Percentiles rank a stretch among this genome's conserved stretches.
Evolutionary conservation across 2,329 filamentous ascomycete genomes (phyloP).

Genomic region (Zymoseptoria pseudotritici): DNA sequence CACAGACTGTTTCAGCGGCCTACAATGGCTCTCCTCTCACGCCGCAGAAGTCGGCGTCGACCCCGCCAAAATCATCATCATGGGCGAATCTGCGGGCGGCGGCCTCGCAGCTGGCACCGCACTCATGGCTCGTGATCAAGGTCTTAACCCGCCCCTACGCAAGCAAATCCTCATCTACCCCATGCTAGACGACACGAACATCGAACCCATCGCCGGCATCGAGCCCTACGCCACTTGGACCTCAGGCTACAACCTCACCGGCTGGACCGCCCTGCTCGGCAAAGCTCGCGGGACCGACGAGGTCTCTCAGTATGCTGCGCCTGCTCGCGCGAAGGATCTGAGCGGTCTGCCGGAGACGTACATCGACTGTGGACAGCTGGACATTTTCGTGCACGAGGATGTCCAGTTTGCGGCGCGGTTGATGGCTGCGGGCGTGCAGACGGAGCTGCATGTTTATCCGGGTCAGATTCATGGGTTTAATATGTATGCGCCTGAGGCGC

Average conservation of each 20-base stretch:
- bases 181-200: constrained; percentile 41
- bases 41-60: constrained; percentile 9
- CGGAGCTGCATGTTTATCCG: constrained; percentile 40
- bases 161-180: constrained; percentile 38
- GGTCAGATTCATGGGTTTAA: constrained; percentile 40
- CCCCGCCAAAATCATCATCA: constrained; percentile 8
- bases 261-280: constrained; percentile 37
- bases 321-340: constrained; percentile 12
- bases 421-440: constrained; percentile 33
- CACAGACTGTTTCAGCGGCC: constrained; percentile 14
- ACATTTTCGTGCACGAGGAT: constrained; percentile 39
- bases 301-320: constrained; percentile 18
- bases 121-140: constrained; percentile 18
- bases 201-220: constrained; percentile 28
- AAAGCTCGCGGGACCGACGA: constrained; percentile 11
- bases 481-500: constrained; percentile 10
- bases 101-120: constrained; percentile 13
- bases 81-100: constrained; percentile 13
- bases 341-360: constrained; percentile 38
- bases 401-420: constrained; percentile 35
- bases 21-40: constrained; percentile 11
- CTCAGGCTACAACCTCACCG: constrained; percentile 32
- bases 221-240: constrained; percentile 32
- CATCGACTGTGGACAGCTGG: constrained; percentile 37
- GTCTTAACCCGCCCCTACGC: constrained; percentile 10